Conservation (phyloP, 768 basidiomycete genomes). For the Mycena galericulata region DNA sequence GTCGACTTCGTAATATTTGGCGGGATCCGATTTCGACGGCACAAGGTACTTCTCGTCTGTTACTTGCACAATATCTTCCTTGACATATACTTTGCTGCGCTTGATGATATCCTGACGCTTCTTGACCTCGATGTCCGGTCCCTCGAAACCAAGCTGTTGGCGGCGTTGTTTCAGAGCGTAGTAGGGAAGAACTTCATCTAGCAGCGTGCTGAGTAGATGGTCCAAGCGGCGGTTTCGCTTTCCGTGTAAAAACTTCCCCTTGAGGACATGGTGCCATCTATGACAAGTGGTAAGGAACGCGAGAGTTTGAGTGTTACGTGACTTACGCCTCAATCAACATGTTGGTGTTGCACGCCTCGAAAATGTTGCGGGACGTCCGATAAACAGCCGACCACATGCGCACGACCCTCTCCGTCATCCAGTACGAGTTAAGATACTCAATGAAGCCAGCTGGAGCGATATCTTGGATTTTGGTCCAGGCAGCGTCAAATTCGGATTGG, state of each 20-base stretch:
- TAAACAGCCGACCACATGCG: constrained; percentile 41
- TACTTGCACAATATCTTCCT: constrained; percentile 13
- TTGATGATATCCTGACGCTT: constrained; percentile 28
- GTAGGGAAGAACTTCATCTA: constrained; percentile 30
- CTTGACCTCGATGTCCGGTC: constrained; percentile 34
- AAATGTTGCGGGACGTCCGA: constrained; percentile 25
- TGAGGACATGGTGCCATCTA: constrained; percentile 43
- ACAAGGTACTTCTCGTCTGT: constrained; percentile 18
- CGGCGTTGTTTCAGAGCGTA: constrained; percentile 36
- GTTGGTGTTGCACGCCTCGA: constrained; percentile 38
- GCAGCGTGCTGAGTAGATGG: constrained; percentile 37
- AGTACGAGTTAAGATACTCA: constrained; percentile 36
- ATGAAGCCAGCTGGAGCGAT: constrained; percentile 24
- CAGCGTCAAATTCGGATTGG: constrained; percentile 27
- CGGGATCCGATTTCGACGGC: neutral
- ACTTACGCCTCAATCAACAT: constrained; percentile 43
- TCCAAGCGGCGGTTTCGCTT: constrained; percentile 41
- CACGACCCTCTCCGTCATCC: constrained; percentile 27
- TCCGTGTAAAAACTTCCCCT: constrained; percentile 41
- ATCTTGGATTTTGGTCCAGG: constrained; percentile 31
- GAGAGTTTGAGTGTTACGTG: neutral
- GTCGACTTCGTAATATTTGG: constrained; percentile 22
- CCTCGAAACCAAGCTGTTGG: constrained; percentile 39
- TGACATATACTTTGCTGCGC: constrained; percentile 1
- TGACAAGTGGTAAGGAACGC: no score